Conservation (phyloP, 345 rosid species). For the Rhodamnia rubescens region DNA sequence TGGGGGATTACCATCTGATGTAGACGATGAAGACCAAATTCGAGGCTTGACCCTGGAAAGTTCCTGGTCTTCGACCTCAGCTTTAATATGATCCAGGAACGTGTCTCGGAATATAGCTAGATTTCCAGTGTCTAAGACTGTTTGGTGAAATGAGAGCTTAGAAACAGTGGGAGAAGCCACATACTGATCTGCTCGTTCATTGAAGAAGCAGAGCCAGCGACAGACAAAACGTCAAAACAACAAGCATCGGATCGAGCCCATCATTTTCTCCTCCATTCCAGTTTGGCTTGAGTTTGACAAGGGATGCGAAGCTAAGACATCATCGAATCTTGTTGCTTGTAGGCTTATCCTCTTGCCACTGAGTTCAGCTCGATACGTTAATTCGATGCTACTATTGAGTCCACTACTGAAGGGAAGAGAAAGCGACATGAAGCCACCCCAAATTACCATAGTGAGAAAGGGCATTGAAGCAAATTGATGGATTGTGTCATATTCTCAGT, state of each 20-base stretch:
- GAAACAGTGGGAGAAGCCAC: background rate
- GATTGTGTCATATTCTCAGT: background rate
- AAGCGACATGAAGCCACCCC: background rate
- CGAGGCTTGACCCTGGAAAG: background rate
- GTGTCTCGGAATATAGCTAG: background rate
- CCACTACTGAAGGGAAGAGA: background rate
- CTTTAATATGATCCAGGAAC: background rate
- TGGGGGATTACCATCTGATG: background rate
- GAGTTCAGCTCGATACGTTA: background rate
- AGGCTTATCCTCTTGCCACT: background rate
- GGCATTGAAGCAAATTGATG: background rate
- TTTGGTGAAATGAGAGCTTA: background rate
- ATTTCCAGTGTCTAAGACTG: background rate
- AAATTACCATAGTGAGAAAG: background rate
- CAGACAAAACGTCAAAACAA: background rate
- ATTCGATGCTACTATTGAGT: background rate
- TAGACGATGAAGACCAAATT: background rate
- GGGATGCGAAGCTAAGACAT: background rate
- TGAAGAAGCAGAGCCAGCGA: background rate
- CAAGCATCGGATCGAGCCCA: background rate
- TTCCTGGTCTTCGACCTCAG: background rate
- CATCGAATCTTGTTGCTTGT: background rate
- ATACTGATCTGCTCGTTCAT: background rate
- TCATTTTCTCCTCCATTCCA: background rate
- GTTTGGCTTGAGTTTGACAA: too few species aligned